Evolutionary conservation across 225 moss, liverwort and hornwort genomes (phyloP), one percentile per base, ranked within the genome.

Genomic region (Straminergon stramineum): DNA sequence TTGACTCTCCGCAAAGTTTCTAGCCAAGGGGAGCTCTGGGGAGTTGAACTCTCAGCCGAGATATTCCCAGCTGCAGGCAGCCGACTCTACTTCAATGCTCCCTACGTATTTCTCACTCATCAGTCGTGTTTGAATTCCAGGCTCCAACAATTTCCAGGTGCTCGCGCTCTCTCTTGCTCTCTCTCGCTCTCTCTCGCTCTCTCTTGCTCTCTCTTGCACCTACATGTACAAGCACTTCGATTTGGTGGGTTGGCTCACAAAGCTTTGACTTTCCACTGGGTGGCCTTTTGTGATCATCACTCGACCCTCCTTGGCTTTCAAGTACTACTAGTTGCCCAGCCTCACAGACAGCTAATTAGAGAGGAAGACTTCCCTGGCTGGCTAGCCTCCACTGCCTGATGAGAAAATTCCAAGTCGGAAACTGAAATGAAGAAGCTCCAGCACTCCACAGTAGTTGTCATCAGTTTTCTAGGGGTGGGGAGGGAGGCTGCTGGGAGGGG

Each of bases 181-280:
- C 18, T 8, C 75, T 24, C 41, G 1, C 64, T 28, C 35, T 37
- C 62, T 7, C 75, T 15, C 23, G 7, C 87, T 63, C 79, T 41
- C 41, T 20, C 68, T 57, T 5, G 9, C 58, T 32, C 19, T 41
- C 16, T 11, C 66, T 57, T 45, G 11, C 82, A 58, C 58, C n/a
- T 67, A 68, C 23, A 87, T 85, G 88, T 75, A n/a, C 65, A 27
- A 67, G 82, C 22, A 27, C 7, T 45, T 75, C 68, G 24, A 68
- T 43, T 77, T 52, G 62, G 51, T 52, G 57, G 79, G 65, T 71
- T 37, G 79, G 41, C 80, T 37, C 57, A 39, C 74, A 75, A 13
- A 66, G 58, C 66, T 81, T 91, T 88, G 91, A 91, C 91, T 91
- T 91, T 85, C 80, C 80, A 66, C 52, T n/a, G 11, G 23, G 48